These are phyloP conservation scores for Gossypium lobatum DNA, from an alignment of 441 rosid genomes.

Conservation along the genomic window DNA sequence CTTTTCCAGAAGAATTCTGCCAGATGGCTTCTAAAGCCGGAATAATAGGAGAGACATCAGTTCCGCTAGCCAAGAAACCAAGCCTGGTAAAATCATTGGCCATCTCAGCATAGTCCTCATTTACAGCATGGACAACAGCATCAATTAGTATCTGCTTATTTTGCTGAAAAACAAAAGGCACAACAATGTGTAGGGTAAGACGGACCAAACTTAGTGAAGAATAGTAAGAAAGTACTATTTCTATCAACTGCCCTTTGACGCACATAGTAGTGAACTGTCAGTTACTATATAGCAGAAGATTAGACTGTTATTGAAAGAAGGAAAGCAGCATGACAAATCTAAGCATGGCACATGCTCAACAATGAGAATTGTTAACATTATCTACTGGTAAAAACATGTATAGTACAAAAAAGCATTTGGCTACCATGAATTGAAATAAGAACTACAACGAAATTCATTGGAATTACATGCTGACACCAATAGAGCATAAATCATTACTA, in stretches of 20 bases:
- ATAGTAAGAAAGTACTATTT: not conserved
- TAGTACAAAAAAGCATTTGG: not conserved
- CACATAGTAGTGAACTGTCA: not conserved
- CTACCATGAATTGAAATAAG: not conserved
- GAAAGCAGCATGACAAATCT: not conserved
- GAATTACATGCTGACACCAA: not conserved
- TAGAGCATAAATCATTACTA: slow-evolving; percentile 1
- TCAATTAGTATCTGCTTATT: slow-evolving; percentile 93
- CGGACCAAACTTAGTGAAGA: slow-evolving; percentile 2
- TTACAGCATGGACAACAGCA: slow-evolving; percentile 97
- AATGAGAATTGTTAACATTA: slow-evolving; percentile 2
- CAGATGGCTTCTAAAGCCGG: slow-evolving; percentile 97
- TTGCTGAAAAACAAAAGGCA: slow-evolving; percentile 55
- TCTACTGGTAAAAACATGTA: not conserved
- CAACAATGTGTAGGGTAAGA: slow-evolving; percentile 12
- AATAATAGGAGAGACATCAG: slow-evolving; percentile 86
- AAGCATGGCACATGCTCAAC: slow-evolving; percentile 4
- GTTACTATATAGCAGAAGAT: not conserved
- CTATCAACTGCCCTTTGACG: not conserved
- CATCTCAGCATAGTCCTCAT: slow-evolving; percentile 94
- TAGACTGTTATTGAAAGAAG: not conserved
- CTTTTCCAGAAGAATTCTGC: slow-evolving; percentile 93
- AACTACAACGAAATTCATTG: not conserved
- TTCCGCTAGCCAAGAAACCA: slow-evolving; percentile 87
- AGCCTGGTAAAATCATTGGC: slow-evolving; percentile 98